Percentiles rank a stretch among this genome's conserved stretches.
Evolutionary conservation across 2,329 filamentous ascomycete genomes (phyloP).

Genomic region (Ilyonectria destructans): DNA sequence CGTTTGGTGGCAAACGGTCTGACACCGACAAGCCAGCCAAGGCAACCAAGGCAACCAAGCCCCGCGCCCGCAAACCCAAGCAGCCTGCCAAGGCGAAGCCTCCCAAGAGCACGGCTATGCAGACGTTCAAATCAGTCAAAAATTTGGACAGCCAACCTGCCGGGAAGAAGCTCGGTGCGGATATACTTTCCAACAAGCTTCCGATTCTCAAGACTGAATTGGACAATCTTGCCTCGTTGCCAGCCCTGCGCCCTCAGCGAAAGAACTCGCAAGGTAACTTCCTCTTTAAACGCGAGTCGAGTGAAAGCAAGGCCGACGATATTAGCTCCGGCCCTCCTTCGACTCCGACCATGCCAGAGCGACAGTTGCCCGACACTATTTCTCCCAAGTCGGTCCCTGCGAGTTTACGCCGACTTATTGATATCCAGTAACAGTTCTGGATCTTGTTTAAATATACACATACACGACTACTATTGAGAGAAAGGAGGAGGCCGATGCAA

Average conservation of each 20-base stretch:
- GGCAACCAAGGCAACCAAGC: constrained; percentile 47
- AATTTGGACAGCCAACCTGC: constrained; percentile 36
- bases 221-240: constrained; percentile 30
- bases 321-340: constrained; percentile 34
- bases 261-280: constrained; percentile 39
- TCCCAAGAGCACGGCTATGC: constrained; percentile 61
- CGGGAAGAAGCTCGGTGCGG: constrained; percentile 39
- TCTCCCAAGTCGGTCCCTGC: constrained; percentile 61
- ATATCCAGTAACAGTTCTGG: constrained; percentile 40
- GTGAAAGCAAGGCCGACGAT: constrained; percentile 26
- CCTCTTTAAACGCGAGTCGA: constrained; percentile 35
- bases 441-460: neutral
- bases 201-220: constrained; percentile 15
- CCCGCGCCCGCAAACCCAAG: constrained; percentile 54
- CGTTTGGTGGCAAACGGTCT: constrained; percentile 55
- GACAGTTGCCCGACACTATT: constrained; percentile 56
- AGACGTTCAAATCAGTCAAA: constrained; percentile 46
- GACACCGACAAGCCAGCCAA: constrained; percentile 38
- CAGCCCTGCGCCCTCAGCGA: constrained; percentile 46
- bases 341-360: constrained; percentile 37
- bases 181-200: constrained; percentile 18
- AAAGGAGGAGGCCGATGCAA: constrained; percentile 14
- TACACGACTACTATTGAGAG: constrained; percentile 12
- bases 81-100: constrained; percentile 56
- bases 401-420: constrained; percentile 59